phyloP scores from a whole-genome alignment of 352 stramenopile species.

The Lagenidium sp. region DNA sequence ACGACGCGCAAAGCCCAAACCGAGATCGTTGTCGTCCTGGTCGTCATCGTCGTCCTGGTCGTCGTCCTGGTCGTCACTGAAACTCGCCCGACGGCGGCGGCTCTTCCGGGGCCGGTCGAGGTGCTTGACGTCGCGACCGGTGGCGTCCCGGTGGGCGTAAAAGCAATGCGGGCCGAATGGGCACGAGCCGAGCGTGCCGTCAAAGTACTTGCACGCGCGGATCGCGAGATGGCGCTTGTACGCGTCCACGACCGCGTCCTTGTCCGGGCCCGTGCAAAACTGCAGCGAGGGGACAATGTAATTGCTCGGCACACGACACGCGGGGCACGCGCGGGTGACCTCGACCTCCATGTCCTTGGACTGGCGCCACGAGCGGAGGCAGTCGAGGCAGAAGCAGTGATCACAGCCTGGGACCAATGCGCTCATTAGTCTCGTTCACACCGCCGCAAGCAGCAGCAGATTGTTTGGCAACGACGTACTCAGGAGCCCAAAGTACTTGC shows the following conservation, averaged over 20 bases:
- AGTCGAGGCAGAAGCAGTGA: slow-evolving; percentile 75
- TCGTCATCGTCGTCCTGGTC: neutral
- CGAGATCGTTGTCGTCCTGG: no score
- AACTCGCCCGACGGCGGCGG: slow-evolving; percentile 3
- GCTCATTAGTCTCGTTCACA: neutral
- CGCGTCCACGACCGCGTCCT: slow-evolving; percentile 38
- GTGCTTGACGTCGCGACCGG: slow-evolving; percentile 56
- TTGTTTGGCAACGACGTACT: no score
- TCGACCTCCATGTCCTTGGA: slow-evolving; percentile 69
- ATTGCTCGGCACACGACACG: slow-evolving; percentile 53
- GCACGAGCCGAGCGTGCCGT: slow-evolving; percentile 52
- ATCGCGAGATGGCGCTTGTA: slow-evolving; percentile 72
- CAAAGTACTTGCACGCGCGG: slow-evolving; percentile 79
- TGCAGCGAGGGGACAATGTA: slow-evolving; percentile 76
- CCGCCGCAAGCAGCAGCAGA: neutral
- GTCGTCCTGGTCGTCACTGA: neutral
- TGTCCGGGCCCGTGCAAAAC: slow-evolving; percentile 58
- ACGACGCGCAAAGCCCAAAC: neutral
- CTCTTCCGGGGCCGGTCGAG: slow-evolving; percentile 19
- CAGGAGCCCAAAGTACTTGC: slow-evolving; percentile 74
- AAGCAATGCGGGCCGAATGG: slow-evolving; percentile 69
- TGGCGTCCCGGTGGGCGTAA: slow-evolving; percentile 55
- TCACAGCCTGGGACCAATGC: slow-evolving; percentile 27
- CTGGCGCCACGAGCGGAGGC: slow-evolving; percentile 56
- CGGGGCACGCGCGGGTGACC: slow-evolving; percentile 54